These are phyloP conservation scores for Erodium chrysanthum DNA, from an alignment of 441 rosid genomes.

Conservation along the genomic window DNA sequence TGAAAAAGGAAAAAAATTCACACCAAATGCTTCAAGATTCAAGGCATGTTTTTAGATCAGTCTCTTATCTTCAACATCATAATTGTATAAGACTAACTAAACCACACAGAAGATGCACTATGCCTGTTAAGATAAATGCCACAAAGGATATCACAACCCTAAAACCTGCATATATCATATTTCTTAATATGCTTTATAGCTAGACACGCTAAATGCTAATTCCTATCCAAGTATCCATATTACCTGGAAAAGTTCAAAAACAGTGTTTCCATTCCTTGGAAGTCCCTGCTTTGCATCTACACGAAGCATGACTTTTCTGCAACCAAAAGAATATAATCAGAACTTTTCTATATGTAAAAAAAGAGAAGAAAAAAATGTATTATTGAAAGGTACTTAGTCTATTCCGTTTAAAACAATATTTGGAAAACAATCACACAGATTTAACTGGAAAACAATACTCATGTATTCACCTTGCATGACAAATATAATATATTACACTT, in stretches of 20 bases:
- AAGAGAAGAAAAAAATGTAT: not conserved
- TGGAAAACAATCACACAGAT: not conserved
- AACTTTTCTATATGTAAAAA: not conserved
- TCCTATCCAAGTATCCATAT: not conserved
- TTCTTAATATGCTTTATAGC: not conserved
- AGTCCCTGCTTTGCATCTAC: slow-evolving; percentile 93
- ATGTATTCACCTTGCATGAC: too few species aligned
- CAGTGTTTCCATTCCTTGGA: slow-evolving; percentile 81
- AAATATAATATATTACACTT: too few species aligned
- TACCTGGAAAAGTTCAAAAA: slow-evolving; percentile 88
- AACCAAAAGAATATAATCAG: slow-evolving; percentile 19
- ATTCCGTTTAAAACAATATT: not conserved
- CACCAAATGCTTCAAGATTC: not conserved
- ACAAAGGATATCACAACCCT: not conserved
- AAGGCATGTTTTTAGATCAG: not conserved
- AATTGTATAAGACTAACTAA: not conserved
- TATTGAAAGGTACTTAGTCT: not conserved
- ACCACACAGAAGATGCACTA: not conserved
- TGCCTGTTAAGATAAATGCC: not conserved
- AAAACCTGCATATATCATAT: too few species aligned
- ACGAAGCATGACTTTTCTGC: slow-evolving; percentile 85
- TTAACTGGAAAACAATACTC: not conserved
- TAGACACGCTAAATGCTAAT: not conserved
- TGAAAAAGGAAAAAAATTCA: too few species aligned
- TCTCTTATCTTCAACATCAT: not conserved